Evolutionary conservation across 495 filamentous ascomycete species (phyloP).

Genomic region (Penicillium dipodomyicola): DNA sequence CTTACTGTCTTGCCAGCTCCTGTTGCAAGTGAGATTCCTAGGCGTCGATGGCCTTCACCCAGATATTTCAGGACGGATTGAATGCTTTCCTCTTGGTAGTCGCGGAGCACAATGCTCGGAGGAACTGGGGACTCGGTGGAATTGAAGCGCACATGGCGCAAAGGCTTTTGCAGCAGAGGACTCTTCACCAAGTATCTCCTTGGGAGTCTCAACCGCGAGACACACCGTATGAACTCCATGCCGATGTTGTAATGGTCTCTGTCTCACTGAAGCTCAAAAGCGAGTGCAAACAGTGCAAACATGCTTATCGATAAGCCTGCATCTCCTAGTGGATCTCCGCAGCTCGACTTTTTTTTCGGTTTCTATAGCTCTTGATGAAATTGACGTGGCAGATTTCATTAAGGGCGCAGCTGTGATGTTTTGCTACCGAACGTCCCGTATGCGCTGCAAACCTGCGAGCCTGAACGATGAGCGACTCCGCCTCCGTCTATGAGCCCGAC

Average conservation of each 20-base stretch:
- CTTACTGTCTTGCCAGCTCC: slow-evolving; percentile 88
- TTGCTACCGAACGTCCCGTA: slow-evolving; percentile 8
- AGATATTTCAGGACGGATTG: slow-evolving; percentile 75
- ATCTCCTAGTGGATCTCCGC: slow-evolving; percentile 13
- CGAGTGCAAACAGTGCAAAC: slow-evolving; percentile 47
- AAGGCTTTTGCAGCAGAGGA: background rate
- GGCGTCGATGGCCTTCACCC: slow-evolving; percentile 68
- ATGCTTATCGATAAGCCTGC: slow-evolving; percentile 30
- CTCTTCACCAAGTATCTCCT: slow-evolving; percentile 6
- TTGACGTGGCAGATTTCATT: slow-evolving; percentile 1
- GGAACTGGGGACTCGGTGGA: slow-evolving; percentile 28
- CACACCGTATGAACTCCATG: slow-evolving; percentile 37
- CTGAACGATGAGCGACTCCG: slow-evolving; percentile 42
- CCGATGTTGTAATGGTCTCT: slow-evolving; percentile 5
- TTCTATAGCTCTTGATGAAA: slow-evolving; percentile 2
- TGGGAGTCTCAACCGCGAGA: slow-evolving; percentile 17
- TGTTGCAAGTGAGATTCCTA: slow-evolving; percentile 89
- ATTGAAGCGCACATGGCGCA: slow-evolving; percentile 25
- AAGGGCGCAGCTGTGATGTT: slow-evolving; percentile 31
- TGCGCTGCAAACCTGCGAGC: slow-evolving; percentile 25
- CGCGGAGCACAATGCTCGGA: slow-evolving; percentile 56
- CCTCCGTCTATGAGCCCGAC: slow-evolving; percentile 29
- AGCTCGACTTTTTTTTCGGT: slow-evolving; percentile 16
- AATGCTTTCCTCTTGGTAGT: slow-evolving; percentile 89
- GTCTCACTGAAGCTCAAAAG: background rate